Percentiles rank a stretch among this genome's conserved stretches.
phyloP scores from a whole-genome alignment of 1,284 basidiomycete species.

The Cutaneotrichosporon dermatis region DNA sequence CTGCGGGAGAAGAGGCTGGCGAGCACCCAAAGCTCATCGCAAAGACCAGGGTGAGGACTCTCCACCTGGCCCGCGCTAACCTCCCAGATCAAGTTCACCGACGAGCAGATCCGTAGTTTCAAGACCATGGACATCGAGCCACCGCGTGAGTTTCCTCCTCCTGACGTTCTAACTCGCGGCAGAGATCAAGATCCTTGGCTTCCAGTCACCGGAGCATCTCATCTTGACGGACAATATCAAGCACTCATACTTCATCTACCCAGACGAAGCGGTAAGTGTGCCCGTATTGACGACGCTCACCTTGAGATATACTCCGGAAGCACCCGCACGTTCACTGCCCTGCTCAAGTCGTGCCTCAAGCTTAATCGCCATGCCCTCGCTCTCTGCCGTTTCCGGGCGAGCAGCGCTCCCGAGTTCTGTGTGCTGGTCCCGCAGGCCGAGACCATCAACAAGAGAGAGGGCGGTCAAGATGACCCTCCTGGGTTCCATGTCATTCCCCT shows the following conservation, averaged over 20 bases:
- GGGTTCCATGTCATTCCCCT: conserved; percentile 89
- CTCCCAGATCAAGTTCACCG: conserved; percentile 69
- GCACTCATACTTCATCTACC: conserved; percentile 87
- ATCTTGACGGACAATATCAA: conserved; percentile 84
- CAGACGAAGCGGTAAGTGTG: conserved; percentile 70
- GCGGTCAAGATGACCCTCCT: conserved; percentile 71
- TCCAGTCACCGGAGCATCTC: conserved; percentile 70
- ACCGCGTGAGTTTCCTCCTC: conserved; percentile 56
- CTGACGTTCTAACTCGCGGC: not conserved
- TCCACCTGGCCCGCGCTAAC: conserved; percentile 3
- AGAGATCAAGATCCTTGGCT: conserved; percentile 81
- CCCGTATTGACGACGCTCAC: not conserved
- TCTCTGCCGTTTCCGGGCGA: conserved; percentile 65
- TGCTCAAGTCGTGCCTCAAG: conserved; percentile 75
- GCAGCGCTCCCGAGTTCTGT: conserved; percentile 73
- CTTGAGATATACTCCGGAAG: conserved; percentile 66
- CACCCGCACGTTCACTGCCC: conserved; percentile 81
- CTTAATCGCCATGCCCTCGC: conserved; percentile 80
- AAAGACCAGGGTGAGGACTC: conserved; percentile 48
- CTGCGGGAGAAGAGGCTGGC: not conserved
- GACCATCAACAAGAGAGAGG: conserved; percentile 59
- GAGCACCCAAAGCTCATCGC: conserved; percentile 26
- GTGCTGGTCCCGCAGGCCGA: conserved; percentile 86
- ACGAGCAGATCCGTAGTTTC: conserved; percentile 77
- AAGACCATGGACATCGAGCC: conserved; percentile 65